phyloP scores from a whole-genome alignment of 1,139 yeast genomes.

The Protomyces arabidopsidicola region DNA sequence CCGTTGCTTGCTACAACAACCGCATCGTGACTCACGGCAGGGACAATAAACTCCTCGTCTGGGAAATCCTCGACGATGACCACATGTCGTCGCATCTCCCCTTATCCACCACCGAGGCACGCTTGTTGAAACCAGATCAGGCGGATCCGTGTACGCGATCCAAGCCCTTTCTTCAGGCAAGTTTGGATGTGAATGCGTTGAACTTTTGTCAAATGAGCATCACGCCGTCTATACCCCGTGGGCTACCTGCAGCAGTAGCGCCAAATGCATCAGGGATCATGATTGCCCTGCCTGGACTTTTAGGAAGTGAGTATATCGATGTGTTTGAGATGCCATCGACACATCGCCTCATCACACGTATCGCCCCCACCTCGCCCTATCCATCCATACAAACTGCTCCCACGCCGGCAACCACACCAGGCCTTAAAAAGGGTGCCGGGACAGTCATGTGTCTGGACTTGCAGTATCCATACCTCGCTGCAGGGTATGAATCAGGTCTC shows the following conservation, averaged over 20 bases:
- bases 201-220: slow-evolving; percentile 8
- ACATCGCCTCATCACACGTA: slow-evolving; percentile 7
- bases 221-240: not conserved
- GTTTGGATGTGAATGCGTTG: slow-evolving; percentile 21
- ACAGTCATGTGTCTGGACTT: slow-evolving; percentile 18
- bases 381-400: not conserved
- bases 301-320: slow-evolving; percentile 14
- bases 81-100: not conserved
- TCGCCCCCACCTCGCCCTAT: not conserved
- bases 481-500: slow-evolving; percentile 17
- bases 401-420: not conserved
- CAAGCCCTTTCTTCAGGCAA: slow-evolving; percentile 4
- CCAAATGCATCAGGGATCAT: not conserved
- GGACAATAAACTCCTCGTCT: slow-evolving; percentile 13
- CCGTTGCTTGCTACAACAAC: not conserved
- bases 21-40: slow-evolving; percentile 15
- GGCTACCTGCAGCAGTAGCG: not conserved
- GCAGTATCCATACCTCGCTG: slow-evolving; percentile 7
- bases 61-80: slow-evolving; percentile 12
- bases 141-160: not conserved
- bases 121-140: not conserved
- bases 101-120: not conserved
- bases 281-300: slow-evolving; percentile 18
- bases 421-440: slow-evolving; percentile 12
- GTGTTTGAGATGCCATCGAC: slow-evolving; percentile 8